phyloP scores from a whole-genome alignment of 148 eudicot genomes.

The Cornus controversa region DNA sequence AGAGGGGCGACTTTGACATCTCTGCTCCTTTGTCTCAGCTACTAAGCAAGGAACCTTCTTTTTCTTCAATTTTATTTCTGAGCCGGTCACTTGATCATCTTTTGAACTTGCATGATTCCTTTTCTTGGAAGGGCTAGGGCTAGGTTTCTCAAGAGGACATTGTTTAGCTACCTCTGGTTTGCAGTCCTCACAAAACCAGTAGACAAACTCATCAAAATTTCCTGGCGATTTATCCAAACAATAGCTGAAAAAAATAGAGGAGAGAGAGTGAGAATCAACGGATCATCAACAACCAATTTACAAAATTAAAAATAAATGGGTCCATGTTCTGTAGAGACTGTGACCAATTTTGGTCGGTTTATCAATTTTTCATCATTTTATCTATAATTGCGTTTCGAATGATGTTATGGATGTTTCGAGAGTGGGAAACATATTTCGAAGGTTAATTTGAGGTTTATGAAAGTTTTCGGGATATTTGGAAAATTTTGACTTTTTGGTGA shows the following conservation, averaged over 20 bases:
- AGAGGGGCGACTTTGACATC: neutral
- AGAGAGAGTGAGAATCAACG: neutral
- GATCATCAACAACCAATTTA: neutral
- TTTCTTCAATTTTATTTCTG: slow-evolving; percentile 9
- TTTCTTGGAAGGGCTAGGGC: slow-evolving; percentile 5
- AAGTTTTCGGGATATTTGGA: too few species aligned
- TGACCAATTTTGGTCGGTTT: too few species aligned
- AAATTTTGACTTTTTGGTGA: too few species aligned
- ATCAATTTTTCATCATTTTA: too few species aligned
- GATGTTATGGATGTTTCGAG: too few species aligned
- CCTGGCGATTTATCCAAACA: slow-evolving; percentile 42
- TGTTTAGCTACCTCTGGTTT: slow-evolving; percentile 15
- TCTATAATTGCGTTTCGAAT: too few species aligned
- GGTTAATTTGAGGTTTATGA: too few species aligned
- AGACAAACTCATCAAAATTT: slow-evolving; percentile 45
- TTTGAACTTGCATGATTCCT: neutral
- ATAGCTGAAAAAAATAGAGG: slow-evolving; percentile 37
- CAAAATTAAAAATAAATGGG: neutral
- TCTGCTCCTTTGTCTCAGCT: slow-evolving; percentile 6
- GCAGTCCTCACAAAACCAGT: slow-evolving; percentile 59
- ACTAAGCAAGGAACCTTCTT: neutral
- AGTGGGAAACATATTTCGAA: too few species aligned
- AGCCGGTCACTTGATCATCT: neutral
- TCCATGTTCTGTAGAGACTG: too few species aligned
- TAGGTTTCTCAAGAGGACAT: slow-evolving; percentile 3